Base-by-base conservation (phyloP, 352 stramenopile genomes). In the Globisporangium ultimum region DNA sequence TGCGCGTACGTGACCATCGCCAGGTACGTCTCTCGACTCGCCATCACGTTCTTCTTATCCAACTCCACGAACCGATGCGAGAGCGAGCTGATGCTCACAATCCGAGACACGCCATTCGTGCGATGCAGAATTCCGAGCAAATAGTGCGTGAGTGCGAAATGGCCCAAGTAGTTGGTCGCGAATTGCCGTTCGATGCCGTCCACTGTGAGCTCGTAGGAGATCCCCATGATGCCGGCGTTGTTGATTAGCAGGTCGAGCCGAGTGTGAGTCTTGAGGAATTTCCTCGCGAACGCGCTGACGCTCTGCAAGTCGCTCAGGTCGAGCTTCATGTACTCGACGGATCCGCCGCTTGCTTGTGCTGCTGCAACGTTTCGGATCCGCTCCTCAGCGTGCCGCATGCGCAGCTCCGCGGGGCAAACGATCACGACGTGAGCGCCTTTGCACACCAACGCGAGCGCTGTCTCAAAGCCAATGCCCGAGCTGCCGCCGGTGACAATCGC, bases 1-100 rank as follows among this genome's bases (percentile, higher is more conserved):
- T 84, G 64, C 22, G 77, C 77, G 64, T 98, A 98, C 41, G 53
- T 66, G 17, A 58, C 46, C 63, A 66, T 69, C 22, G 63, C 63
- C 22, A 53, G 66, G 67, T 81, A 84, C 45, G 52, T 65, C 17
- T 48, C 52, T 18, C 61, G 38, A 14, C 49, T 60, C 17, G 42
- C 32, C 28, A 53, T 58, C 3, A 56, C 36, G 21, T 54, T n/a
- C 2, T 55, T 42, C 3, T 15, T 11, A n/a, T 66, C 32, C 14
- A 64, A 22, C 1, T 20, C 10, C 34, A 54, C 42, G 24, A 58
- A 59, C 12, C 61, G 60, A 21, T 68, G 60, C 24, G 60, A 66
- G 46, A 68, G 48, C 18, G 47, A 61, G 47, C 53, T 68, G 40
- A 68, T 32, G 45, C 38, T 55, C 28, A 73, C 62, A 38, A 73